Evolutionary conservation across 768 basidiomycete genomes (phyloP), one percentile per base, ranked within the genome.

Genomic region (Sporobolomyces pararoseus): DNA sequence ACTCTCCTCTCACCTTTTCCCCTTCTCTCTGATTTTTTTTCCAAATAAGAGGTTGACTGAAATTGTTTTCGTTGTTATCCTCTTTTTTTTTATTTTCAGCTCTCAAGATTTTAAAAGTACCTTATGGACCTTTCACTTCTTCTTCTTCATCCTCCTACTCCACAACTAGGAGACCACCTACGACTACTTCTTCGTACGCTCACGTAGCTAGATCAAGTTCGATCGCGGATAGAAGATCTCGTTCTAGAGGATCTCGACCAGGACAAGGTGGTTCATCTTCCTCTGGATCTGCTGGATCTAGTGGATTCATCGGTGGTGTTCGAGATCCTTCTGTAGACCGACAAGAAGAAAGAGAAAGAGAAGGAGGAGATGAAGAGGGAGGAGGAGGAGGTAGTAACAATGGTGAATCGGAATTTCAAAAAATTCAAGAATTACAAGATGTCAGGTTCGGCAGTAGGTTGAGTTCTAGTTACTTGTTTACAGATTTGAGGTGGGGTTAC

Each of bases 401-500:
- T n/a, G n/a, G n/a, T n/a, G n/a, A n/a, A n/a, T n/a, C n/a, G n/a
- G 53, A 54, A 14, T 4, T 35, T 4, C 21, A 10, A 14, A 17
- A 9, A 17, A 29, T 74, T 10, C 23, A 25, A 29, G 73, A 74
- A 64, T 17, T 51, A 16, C 14, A 68, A 46, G 73, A 74, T 31
- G 60, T 71, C 12, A 44, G 63, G 32, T 0, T 12, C 0, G 70
- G 64, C 17, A 65, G 69, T 31, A 17, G 60, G 31, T 64, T 74
- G 32, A 64, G 70, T 2, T 64, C 73, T 7, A 51, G 61, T 6
- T 68, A 54, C 50, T 35, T 74, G 10, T 74, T 74, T 46, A 59
- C 27, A 23, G 70, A 74, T 7, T 66, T 74, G 17, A 39, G 62
- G 14, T 74, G 73, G 73, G 73, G 73, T 0, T 74, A 68, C n/a